These are phyloP conservation scores for Myxozyma sirexii DNA, from an alignment of 805 yeast species.

Conservation along the genomic window DNA sequence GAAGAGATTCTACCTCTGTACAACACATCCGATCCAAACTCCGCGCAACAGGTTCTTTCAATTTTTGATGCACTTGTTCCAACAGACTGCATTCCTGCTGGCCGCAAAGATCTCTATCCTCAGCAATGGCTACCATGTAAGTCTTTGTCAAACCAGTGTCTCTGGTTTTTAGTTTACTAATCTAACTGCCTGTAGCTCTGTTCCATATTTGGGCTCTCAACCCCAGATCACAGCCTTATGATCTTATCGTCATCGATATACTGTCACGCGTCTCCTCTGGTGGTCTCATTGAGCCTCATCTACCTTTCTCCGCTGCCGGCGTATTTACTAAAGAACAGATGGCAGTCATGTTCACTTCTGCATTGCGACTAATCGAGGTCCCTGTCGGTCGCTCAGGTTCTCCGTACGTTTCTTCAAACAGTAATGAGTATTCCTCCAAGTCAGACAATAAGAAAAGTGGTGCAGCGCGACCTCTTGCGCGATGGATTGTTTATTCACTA, in stretches of 20 bases:
- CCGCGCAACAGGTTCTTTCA: slow-evolving; percentile 12
- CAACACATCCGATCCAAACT: slow-evolving; percentile 1
- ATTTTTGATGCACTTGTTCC: slow-evolving; percentile 18
- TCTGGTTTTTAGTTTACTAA: neutral
- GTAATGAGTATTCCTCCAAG: neutral
- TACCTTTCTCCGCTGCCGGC: slow-evolving; percentile 58
- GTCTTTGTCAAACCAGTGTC: neutral
- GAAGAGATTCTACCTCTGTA: slow-evolving; percentile 39
- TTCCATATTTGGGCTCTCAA: slow-evolving; percentile 73
- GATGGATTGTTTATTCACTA: slow-evolving; percentile 65
- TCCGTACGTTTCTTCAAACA: slow-evolving; percentile 37
- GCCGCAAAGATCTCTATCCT: slow-evolving; percentile 7
- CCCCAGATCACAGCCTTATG: slow-evolving; percentile 54
- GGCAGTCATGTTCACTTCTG: slow-evolving; percentile 56
- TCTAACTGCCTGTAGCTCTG: slow-evolving; percentile 45
- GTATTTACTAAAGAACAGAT: slow-evolving; percentile 66
- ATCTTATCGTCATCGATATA: slow-evolving; percentile 64
- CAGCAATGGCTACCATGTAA: slow-evolving; percentile 31
- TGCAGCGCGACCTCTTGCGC: slow-evolving; percentile 47
- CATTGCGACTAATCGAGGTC: slow-evolving; percentile 48
- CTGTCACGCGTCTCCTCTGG: slow-evolving; percentile 59
- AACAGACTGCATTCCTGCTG: slow-evolving; percentile 7
- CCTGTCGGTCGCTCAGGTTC: slow-evolving; percentile 54
- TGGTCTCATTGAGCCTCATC: slow-evolving; percentile 40
- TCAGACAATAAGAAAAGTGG: slow-evolving; percentile 27